Percentiles rank a stretch among this genome's conserved stretches.
These are phyloP conservation scores for Picea glauca DNA, from an alignment of 75 land plant genomes.

Conservation along the genomic window DNA sequence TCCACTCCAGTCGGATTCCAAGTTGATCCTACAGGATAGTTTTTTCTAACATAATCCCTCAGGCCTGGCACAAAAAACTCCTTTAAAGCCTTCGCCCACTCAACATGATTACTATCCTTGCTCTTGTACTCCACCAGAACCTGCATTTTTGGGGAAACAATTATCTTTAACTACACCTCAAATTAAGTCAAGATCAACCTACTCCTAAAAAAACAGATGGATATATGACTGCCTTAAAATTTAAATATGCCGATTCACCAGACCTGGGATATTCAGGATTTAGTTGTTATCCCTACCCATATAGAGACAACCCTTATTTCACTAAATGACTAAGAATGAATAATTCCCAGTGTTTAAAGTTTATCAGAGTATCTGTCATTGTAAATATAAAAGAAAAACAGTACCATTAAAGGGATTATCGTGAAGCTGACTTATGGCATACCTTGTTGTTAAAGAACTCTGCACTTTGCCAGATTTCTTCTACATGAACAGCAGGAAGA, in stretches of 20 bases:
- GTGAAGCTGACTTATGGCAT: not conserved
- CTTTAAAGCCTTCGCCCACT: conserved; percentile 44
- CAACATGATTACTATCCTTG: conserved; percentile 36
- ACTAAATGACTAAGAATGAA: too few relatives aligned
- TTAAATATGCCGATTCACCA: not conserved
- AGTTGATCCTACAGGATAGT: conserved; percentile 34
- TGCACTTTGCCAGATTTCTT: conserved; percentile 48
- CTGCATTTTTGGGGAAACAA: conserved; percentile 13
- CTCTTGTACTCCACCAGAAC: conserved; percentile 33
- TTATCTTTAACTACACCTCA: not conserved
- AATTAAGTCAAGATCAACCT: not conserved
- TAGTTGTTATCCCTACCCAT: too few relatives aligned
- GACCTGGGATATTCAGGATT: not conserved
- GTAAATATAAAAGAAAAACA: too few relatives aligned
- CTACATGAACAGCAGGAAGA: conserved; percentile 36
- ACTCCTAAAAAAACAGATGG: not conserved
- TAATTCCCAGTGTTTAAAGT: too few relatives aligned
- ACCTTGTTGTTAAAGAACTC: conserved; percentile 51
- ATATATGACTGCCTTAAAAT: not conserved
- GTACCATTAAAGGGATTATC: not conserved
- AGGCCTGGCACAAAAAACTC: conserved; percentile 42
- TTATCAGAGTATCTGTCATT: too few relatives aligned
- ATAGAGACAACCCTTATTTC: too few relatives aligned
- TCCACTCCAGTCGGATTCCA: conserved; percentile 37
- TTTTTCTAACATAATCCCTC: conserved; percentile 35